Conservation (phyloP, 2,329 filamentous ascomycete genomes). For the Alternaria sp. region DNA sequence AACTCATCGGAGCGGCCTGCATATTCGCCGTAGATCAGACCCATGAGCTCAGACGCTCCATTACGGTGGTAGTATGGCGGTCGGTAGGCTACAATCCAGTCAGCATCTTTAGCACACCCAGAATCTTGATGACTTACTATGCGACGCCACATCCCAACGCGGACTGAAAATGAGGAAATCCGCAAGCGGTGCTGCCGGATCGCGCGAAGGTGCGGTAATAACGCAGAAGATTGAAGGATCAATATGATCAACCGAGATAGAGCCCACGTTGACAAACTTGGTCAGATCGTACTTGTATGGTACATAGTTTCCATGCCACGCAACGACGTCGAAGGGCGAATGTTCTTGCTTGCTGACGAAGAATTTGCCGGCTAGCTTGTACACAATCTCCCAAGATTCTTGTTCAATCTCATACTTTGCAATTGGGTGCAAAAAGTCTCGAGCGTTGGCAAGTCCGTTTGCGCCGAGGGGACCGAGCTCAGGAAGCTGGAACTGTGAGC, state of each 20-base stretch:
- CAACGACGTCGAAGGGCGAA: constrained; percentile 80
- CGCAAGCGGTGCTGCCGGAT: constrained; percentile 69
- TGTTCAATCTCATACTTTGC: constrained; percentile 68
- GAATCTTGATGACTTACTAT: constrained; percentile 48
- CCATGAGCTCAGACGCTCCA: constrained; percentile 73
- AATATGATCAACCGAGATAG: constrained; percentile 78
- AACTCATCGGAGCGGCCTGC: constrained; percentile 62
- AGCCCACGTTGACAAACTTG: constrained; percentile 78
- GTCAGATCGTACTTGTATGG: constrained; percentile 85
- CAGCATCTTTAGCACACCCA: background rate
- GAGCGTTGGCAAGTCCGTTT: constrained; percentile 52
- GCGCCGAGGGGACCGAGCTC: constrained; percentile 52
- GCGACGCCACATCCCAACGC: constrained; percentile 68
- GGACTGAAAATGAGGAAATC: constrained; percentile 74
- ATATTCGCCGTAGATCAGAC: constrained; percentile 68
- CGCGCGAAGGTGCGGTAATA: constrained; percentile 65
- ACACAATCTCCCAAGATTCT: constrained; percentile 56
- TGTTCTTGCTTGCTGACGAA: constrained; percentile 73
- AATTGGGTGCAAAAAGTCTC: constrained; percentile 77
- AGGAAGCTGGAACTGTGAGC: constrained; percentile 50
- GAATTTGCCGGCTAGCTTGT: constrained; percentile 69
- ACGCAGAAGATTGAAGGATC: constrained; percentile 81
- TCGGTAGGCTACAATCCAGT: constrained; percentile 31
- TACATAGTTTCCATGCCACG: constrained; percentile 79
- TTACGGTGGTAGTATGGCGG: constrained; percentile 71